These are phyloP conservation scores for Globisporangium takayamanum DNA, from an alignment of 352 stramenopile species.

Conservation along the genomic window DNA sequence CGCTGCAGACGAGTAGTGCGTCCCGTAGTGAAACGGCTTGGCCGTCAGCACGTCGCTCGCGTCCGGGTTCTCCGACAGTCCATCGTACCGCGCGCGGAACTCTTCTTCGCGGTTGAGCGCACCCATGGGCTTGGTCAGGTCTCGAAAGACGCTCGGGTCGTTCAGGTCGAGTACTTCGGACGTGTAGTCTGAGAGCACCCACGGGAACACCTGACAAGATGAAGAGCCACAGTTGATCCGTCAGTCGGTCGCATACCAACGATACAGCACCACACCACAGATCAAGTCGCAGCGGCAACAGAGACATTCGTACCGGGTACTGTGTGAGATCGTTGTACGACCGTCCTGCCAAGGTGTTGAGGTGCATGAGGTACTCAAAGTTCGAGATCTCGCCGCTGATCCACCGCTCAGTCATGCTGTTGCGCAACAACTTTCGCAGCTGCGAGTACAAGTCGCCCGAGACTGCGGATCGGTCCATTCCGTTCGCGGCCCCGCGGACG, in stretches of 20 bases:
- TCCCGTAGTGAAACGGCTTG: conserved; percentile 94
- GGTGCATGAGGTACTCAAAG: conserved; percentile 96
- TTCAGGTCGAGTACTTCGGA: conserved; percentile 90
- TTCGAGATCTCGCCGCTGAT: conserved; percentile 66
- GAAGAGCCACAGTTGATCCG: neutral
- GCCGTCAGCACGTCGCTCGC: conserved; percentile 37
- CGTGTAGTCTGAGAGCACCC: conserved; percentile 95
- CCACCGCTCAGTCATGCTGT: conserved; percentile 79
- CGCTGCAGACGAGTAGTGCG: conserved; percentile 87
- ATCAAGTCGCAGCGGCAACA: neutral
- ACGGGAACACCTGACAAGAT: conserved; percentile 90
- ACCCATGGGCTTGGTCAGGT: conserved; percentile 96
- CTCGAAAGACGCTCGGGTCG: conserved; percentile 90
- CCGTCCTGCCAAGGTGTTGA: conserved; percentile 95
- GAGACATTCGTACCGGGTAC: conserved; percentile 79
- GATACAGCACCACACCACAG: neutral
- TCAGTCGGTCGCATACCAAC: neutral
- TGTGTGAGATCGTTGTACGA: conserved; percentile 98
- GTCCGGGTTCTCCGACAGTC: conserved; percentile 34
- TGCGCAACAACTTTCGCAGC: conserved; percentile 54
- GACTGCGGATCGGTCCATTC: conserved; percentile 41
- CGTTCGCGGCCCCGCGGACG: conserved; percentile 54
- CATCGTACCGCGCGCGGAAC: conserved; percentile 65
- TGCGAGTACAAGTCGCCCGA: conserved; percentile 60
- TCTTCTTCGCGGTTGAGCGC: conserved; percentile 90